Evolutionary conservation across 2,329 filamentous ascomycete species (phyloP).

Genomic region (Aspergillus ibericus): DNA sequence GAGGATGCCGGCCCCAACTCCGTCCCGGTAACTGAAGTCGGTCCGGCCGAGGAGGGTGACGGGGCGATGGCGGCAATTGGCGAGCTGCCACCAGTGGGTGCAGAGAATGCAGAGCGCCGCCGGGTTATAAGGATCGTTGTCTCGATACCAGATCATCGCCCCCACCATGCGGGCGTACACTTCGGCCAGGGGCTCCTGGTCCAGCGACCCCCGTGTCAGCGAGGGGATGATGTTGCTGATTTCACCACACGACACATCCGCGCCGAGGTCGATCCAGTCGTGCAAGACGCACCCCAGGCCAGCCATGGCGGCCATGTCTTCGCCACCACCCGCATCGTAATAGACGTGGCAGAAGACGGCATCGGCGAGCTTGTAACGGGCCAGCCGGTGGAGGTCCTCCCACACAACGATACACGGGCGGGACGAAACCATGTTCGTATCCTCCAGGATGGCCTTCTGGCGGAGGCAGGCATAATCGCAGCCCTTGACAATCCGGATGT

Average conservation of each 20-base stretch:
- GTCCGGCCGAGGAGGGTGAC: constrained; percentile 1
- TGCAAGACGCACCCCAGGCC: not conserved
- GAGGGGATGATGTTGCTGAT: not conserved
- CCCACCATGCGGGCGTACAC: not conserved
- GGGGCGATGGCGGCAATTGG: not conserved
- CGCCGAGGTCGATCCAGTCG: not conserved
- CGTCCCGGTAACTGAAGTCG: not conserved
- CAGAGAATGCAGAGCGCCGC: not conserved
- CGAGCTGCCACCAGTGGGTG: constrained; percentile 1
- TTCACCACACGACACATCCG: not conserved
- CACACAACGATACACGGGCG: not conserved
- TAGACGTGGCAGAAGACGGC: not conserved
- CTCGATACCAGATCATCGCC: not conserved
- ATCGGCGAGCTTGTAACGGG: not conserved
- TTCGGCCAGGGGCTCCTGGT: not conserved
- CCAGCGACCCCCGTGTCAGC: not conserved
- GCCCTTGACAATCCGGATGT: not conserved
- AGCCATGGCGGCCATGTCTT: not conserved
- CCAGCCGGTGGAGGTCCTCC: not conserved
- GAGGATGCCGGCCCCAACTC: not conserved
- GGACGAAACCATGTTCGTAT: not conserved
- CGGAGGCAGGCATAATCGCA: not conserved
- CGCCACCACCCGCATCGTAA: not conserved
- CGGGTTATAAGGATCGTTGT: not conserved
- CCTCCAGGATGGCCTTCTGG: not conserved